phyloP scores from a whole-genome alignment of 2,329 filamentous ascomycete genomes.

The Aspergillus ruber region DNA sequence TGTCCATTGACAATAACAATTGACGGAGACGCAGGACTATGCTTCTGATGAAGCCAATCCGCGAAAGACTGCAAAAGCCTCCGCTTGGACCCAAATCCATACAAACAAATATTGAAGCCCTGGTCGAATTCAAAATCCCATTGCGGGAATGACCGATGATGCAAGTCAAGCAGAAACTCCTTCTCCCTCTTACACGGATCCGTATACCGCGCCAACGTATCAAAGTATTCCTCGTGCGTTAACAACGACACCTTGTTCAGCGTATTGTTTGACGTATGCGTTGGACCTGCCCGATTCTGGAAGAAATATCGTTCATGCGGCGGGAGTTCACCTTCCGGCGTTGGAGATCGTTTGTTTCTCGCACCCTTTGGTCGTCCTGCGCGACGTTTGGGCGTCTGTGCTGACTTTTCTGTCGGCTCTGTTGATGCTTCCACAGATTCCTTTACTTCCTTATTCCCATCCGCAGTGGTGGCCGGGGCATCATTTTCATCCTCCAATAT shows the following conservation, averaged over 20 bases:
- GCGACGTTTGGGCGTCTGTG: constrained; percentile 49
- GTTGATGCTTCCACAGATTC: constrained; percentile 28
- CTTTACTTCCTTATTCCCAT: constrained; percentile 18
- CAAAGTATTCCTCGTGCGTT: constrained; percentile 88
- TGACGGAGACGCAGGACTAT: constrained; percentile 37
- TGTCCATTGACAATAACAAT: constrained; percentile 89
- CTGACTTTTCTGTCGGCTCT: constrained; percentile 34
- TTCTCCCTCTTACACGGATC: constrained; percentile 68
- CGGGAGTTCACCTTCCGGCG: constrained; percentile 73
- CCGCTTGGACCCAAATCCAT: constrained; percentile 88
- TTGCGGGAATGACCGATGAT: constrained; percentile 76
- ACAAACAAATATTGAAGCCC: constrained; percentile 82
- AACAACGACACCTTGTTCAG: constrained; percentile 68
- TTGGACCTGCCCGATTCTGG: constrained; percentile 74
- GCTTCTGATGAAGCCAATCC: constrained; percentile 54
- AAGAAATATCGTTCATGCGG: constrained; percentile 90
- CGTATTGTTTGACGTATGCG: constrained; percentile 82
- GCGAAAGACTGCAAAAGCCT: constrained; percentile 69
- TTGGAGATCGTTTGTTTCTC: constrained; percentile 62
- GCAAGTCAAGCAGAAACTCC: constrained; percentile 64
- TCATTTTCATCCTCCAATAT: constrained; percentile 52
- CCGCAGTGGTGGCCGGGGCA: constrained; percentile 16
- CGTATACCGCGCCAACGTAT: constrained; percentile 54
- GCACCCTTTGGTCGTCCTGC: constrained; percentile 51
- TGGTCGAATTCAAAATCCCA: constrained; percentile 88